Evolutionary conservation across 371 early-diverging fungal genomes (phyloP).

Genomic region (Mortierella sp.): DNA sequence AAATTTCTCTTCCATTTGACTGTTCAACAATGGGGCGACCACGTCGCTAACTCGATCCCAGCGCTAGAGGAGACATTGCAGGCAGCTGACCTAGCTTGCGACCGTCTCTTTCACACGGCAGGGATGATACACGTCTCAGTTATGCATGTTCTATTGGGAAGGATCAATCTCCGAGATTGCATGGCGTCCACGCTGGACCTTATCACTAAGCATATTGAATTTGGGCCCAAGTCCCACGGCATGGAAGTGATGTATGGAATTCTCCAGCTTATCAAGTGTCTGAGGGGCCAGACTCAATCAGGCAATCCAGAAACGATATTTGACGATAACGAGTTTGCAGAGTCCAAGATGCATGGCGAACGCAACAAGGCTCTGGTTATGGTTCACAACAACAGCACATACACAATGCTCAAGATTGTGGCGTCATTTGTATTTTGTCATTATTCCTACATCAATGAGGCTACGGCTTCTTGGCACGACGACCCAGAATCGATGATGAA

Average conservation of each 20-base stretch:
- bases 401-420: slow-evolving; percentile 42
- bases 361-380: slow-evolving; percentile 15
- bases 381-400: slow-evolving; percentile 52
- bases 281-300: slow-evolving; percentile 27
- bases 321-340: slow-evolving; percentile 36
- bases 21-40: slow-evolving; percentile 55
- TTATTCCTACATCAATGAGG: slow-evolving; percentile 30
- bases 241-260: slow-evolving; percentile 50
- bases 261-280: slow-evolving; percentile 44
- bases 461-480: slow-evolving; percentile 37
- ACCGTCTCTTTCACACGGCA: slow-evolving; percentile 50
- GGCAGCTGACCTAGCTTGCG: slow-evolving; percentile 40
- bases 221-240: slow-evolving; percentile 50
- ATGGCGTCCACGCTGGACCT: slow-evolving; percentile 40
- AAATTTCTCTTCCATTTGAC: slow-evolving; percentile 40
- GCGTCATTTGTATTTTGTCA: slow-evolving; percentile 47
- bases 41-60: slow-evolving; percentile 32
- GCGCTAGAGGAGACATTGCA: slow-evolving; percentile 44
- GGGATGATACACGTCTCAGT: slow-evolving; percentile 48
- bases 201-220: slow-evolving; percentile 44
- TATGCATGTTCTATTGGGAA: slow-evolving; percentile 33
- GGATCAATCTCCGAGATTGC: slow-evolving; percentile 21
- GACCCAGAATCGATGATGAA: slow-evolving; percentile 51
- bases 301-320: slow-evolving; percentile 40
- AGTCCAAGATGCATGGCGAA: slow-evolving; percentile 25